Percentiles rank a stretch among this genome's conserved stretches.
These are phyloP conservation scores for Leishmania aethiopica DNA, from an alignment of 208 protist genomes.

Conservation along the genomic window DNA sequence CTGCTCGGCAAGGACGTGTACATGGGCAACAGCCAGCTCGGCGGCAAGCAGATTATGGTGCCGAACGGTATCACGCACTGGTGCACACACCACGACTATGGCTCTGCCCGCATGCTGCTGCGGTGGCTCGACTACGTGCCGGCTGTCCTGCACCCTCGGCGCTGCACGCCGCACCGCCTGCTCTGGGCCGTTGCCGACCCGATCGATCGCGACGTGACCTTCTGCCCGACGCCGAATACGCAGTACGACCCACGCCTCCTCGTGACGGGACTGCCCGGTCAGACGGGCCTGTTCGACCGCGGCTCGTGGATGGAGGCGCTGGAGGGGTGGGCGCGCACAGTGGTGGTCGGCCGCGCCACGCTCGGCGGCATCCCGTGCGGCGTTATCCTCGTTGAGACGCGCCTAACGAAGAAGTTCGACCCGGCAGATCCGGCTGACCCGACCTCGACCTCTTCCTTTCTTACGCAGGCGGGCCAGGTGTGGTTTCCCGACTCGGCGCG, in stretches of 20 bases:
- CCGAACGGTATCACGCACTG: constrained; percentile 96
- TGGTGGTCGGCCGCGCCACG: constrained; percentile 95
- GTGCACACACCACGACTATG: constrained; percentile 83
- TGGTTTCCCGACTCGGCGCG: constrained; percentile 98
- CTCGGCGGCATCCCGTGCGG: constrained; percentile 98
- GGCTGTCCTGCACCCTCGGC: constrained; percentile 37
- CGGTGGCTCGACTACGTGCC: constrained; percentile 94
- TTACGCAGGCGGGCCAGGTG: constrained; percentile 92
- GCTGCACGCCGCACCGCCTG: constrained; percentile 55
- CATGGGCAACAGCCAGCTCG: constrained; percentile 96
- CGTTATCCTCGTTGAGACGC: constrained; percentile 97
- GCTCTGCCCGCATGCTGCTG: constrained; percentile 70
- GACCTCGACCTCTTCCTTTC: constrained; percentile 68
- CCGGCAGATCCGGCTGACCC: constrained; percentile 97
- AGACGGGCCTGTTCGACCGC: constrained; percentile 89
- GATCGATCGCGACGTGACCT: constrained; percentile 83
- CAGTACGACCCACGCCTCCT: constrained; percentile 89
- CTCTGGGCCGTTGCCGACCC: constrained; percentile 46
- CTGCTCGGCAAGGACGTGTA: constrained; percentile 97
- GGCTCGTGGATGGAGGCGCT: constrained; percentile 93
- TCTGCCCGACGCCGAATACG: constrained; percentile 54
- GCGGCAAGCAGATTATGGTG: constrained; percentile 97
- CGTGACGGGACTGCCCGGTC: constrained; percentile 53
- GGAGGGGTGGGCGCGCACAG: constrained; percentile 97
- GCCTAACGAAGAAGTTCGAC: constrained; percentile 91